Percentiles rank a stretch among this genome's conserved stretches.
Conservation (phyloP, 2,329 filamentous ascomycete species). For the Verticillium zaregamsianum region DNA sequence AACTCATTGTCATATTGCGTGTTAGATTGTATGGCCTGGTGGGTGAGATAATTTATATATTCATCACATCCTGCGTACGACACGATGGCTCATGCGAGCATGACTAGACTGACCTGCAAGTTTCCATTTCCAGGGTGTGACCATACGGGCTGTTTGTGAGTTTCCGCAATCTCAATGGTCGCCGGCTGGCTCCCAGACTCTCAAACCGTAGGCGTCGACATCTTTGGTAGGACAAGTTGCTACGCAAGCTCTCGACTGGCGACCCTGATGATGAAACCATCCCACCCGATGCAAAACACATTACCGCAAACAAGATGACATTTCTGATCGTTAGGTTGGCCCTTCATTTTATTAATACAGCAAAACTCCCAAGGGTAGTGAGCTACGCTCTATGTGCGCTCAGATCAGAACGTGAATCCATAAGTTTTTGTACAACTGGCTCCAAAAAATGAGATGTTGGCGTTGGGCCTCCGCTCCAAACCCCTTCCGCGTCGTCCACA, state of each 20-base stretch:
- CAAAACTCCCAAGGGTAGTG: not conserved
- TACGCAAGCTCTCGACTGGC: not conserved
- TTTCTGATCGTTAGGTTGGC: not conserved
- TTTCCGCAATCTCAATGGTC: too few relatives aligned
- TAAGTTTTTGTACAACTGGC: not conserved
- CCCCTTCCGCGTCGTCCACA: not conserved
- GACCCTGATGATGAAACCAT: not conserved
- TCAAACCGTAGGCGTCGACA: too few relatives aligned
- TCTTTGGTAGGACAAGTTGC: too few relatives aligned
- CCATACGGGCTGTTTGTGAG: too few relatives aligned
- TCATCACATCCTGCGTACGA: not conserved
- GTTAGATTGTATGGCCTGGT: not conserved
- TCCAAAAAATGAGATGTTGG: not conserved
- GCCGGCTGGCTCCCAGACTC: too few relatives aligned
- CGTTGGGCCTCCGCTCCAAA: not conserved
- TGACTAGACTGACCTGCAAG: not conserved
- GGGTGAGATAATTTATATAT: not conserved
- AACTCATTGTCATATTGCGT: not conserved
- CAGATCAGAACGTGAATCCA: conserved; percentile 1
- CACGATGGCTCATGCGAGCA: not conserved
- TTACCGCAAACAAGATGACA: not conserved
- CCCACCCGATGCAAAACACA: not conserved
- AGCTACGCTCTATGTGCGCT: conserved; percentile 1
- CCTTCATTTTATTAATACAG: not conserved
- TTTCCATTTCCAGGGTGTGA: too few relatives aligned